Conservation (phyloP, 306 rosid species). For the Aeschynomene evenia region DNA sequence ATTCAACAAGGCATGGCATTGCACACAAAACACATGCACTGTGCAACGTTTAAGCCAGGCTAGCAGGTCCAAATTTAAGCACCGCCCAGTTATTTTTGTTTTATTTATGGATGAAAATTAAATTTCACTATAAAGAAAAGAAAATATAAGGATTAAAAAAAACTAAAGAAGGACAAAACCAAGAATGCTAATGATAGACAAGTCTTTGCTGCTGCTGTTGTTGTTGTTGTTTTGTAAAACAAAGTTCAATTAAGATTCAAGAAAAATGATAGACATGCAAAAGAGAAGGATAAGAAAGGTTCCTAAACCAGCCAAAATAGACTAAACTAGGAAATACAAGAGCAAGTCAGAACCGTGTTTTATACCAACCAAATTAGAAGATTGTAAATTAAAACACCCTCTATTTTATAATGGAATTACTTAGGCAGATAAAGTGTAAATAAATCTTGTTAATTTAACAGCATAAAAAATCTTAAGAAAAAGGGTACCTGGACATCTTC, state of each 20-base stretch:
- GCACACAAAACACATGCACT: neutral
- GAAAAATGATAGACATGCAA: neutral
- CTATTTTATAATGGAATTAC: neutral
- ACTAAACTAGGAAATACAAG: neutral
- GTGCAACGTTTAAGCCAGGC: neutral
- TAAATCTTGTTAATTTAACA: conserved; percentile 4
- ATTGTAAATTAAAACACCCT: neutral
- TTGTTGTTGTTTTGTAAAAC: neutral
- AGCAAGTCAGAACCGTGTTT: neutral
- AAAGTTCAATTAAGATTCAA: neutral
- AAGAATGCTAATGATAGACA: neutral
- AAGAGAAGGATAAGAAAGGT: neutral
- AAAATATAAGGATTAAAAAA: neutral
- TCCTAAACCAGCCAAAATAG: neutral
- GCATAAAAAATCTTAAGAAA: conserved; percentile 9
- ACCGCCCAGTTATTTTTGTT: neutral
- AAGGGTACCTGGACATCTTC: conserved; percentile 95
- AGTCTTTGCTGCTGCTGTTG: no score
- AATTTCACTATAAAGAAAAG: neutral
- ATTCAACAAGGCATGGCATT: neutral
- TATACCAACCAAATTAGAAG: conserved; percentile 1
- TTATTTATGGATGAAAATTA: neutral
- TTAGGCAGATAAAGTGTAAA: conserved; percentile 13
- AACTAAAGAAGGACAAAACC: neutral
- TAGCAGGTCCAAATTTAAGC: neutral